phyloP scores from a whole-genome alignment of 768 basidiomycete species.

The Candolleomyces aberdarensis region DNA sequence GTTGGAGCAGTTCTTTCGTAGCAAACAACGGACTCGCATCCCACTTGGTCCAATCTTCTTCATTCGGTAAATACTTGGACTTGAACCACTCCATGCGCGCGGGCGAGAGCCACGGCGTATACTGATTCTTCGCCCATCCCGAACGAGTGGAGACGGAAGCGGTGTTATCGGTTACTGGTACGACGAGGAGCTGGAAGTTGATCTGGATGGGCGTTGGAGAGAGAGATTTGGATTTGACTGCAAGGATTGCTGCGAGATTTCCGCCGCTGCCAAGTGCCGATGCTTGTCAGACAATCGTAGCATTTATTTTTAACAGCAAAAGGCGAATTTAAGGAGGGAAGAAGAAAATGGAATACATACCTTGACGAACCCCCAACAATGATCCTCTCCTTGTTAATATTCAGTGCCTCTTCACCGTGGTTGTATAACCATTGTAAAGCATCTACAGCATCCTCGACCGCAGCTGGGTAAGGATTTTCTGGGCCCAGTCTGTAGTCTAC shows the following conservation, averaged over 20 bases:
- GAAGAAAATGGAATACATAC: conserved; percentile 26
- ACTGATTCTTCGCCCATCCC: conserved; percentile 51
- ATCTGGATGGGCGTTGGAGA: conserved; percentile 48
- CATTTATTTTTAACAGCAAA: too few species aligned
- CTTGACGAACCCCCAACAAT: conserved; percentile 76
- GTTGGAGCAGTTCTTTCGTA: conserved; percentile 44
- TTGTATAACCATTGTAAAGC: conserved; percentile 58
- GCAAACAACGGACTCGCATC: conserved; percentile 72
- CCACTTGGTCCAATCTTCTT: conserved; percentile 59
- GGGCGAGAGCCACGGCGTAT: conserved; percentile 58
- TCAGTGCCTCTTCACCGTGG: conserved; percentile 44
- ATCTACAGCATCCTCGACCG: conserved; percentile 69
- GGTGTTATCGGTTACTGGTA: conserved; percentile 75
- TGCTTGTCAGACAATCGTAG: neutral
- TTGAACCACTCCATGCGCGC: conserved; percentile 76
- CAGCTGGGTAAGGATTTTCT: conserved; percentile 67
- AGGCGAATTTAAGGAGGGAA: neutral
- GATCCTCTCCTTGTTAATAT: conserved; percentile 48
- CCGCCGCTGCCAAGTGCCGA: conserved; percentile 46
- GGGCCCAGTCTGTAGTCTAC: conserved; percentile 75
- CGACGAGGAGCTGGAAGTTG: conserved; percentile 61
- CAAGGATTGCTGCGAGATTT: conserved; percentile 63
- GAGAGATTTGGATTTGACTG: conserved; percentile 63
- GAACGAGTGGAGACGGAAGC: conserved; percentile 31
- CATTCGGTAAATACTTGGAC: conserved; percentile 62